Percentiles rank a stretch among this genome's conserved stretches.
These are phyloP conservation scores for Cyclotella baltica DNA, from an alignment of 108 stramenopile species.

Conservation along the genomic window DNA sequence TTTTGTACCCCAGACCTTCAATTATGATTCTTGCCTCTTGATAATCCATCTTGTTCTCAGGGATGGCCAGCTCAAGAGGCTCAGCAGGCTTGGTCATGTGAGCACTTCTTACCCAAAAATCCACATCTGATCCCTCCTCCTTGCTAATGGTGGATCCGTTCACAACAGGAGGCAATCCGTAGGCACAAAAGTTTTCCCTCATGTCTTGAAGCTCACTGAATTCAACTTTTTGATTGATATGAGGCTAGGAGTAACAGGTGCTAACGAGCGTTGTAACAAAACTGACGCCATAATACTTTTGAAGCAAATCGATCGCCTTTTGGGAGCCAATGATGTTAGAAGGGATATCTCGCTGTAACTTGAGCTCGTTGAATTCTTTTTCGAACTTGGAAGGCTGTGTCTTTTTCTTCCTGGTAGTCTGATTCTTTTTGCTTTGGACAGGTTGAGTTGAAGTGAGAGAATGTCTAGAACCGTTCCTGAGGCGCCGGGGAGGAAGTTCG, in stretches of 20 bases:
- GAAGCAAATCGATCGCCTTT: constrained; percentile 9
- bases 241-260: constrained; percentile 1
- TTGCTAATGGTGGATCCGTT: constrained; percentile 18
- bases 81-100: constrained; percentile 13
- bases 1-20: constrained; percentile 37
- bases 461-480: constrained; percentile 1
- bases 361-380: neutral
- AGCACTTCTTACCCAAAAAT: constrained; percentile 45
- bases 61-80: too few species aligned
- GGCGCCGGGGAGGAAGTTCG: constrained; percentile 26
- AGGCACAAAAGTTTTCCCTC: constrained; percentile 45
- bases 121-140: constrained; percentile 11
- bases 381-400: neutral
- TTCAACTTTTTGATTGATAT: neutral
- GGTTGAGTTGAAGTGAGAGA: neutral
- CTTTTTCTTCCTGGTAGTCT: neutral
- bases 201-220: constrained; percentile 34
- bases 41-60: constrained; percentile 8
- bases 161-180: constrained; percentile 32
- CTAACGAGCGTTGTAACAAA: constrained; percentile 4
- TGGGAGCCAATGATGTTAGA: constrained; percentile 6
- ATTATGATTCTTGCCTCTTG: constrained; percentile 14
- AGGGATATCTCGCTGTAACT: neutral
- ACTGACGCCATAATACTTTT: neutral
- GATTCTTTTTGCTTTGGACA: neutral